Evolutionary conservation across 768 basidiomycete genomes (phyloP).

Genomic region (Termitomyces eurrhizus): DNA sequence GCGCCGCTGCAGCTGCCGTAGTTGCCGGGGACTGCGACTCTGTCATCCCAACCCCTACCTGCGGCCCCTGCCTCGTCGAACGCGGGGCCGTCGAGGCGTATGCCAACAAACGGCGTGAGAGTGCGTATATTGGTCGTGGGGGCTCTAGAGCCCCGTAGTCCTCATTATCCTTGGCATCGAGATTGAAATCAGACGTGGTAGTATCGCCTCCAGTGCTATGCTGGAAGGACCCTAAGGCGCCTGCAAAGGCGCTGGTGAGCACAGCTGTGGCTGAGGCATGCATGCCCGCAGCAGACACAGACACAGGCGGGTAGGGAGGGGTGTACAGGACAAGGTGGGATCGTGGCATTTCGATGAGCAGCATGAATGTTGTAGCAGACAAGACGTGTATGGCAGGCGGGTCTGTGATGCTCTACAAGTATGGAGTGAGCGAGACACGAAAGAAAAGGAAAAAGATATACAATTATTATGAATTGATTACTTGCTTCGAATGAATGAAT

Average conservation of each 20-base stretch:
- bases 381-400: slow-evolving; percentile 55
- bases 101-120: slow-evolving; percentile 61
- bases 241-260: slow-evolving; percentile 11
- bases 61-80: neutral
- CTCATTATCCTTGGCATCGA: neutral
- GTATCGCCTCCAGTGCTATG: neutral
- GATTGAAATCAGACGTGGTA: neutral
- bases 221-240: neutral
- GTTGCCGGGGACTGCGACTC: neutral
- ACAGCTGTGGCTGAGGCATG: slow-evolving; percentile 3
- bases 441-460: slow-evolving; percentile 30
- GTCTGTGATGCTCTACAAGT: slow-evolving; percentile 48
- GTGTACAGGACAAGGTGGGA: slow-evolving; percentile 42
- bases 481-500: slow-evolving; percentile 43
- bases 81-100: slow-evolving; percentile 32
- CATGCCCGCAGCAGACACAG: neutral
- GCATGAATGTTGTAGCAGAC: slow-evolving; percentile 49
- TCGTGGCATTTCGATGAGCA: slow-evolving; percentile 46
- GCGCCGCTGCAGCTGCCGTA: slow-evolving; percentile 36
- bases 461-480: slow-evolving; percentile 51
- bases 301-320: slow-evolving; percentile 18
- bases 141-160: neutral
- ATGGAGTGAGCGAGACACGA: neutral
- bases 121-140: slow-evolving; percentile 43
- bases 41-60: too few species aligned